phyloP scores from a whole-genome alignment of 2,329 filamentous ascomycete genomes.

The Fusarium pseudoanthophilum region DNA sequence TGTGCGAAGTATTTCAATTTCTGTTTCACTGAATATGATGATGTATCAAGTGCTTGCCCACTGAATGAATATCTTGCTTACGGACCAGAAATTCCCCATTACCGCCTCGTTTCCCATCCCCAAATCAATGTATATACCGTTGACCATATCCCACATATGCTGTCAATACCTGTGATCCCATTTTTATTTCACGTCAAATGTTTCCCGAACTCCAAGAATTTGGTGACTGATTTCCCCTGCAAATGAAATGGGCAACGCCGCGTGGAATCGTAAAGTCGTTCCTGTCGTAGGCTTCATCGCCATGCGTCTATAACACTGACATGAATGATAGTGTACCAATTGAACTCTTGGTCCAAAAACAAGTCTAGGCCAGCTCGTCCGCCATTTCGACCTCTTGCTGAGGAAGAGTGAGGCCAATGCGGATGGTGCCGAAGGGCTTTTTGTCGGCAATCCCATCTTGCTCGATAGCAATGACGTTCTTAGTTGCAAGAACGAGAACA shows the following conservation, averaged over 20 bases:
- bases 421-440: conserved; percentile 59
- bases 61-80: background rate
- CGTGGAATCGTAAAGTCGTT: conserved; percentile 1
- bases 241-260: conserved; percentile 7
- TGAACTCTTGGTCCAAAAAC: background rate
- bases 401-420: conserved; percentile 52
- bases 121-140: background rate
- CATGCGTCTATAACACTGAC: background rate
- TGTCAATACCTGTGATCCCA: conserved; percentile 12
- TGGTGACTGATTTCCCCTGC: background rate
- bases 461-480: conserved; percentile 68
- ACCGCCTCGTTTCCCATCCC: background rate
- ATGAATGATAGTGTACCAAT: conserved; percentile 1
- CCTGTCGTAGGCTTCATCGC: background rate
- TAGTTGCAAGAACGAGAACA: conserved; percentile 75
- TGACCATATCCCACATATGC: background rate
- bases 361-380: conserved; percentile 34
- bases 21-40: background rate
- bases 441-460: conserved; percentile 61
- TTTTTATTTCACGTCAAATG: background rate
- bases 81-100: background rate
- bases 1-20: background rate
- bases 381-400: conserved; percentile 28
- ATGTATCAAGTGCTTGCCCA: background rate
- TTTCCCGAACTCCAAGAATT: conserved; percentile 10